Percentiles rank a stretch among this genome's conserved stretches.
phyloP scores from a whole-genome alignment of 441 rosid genomes.

The Kokia cookei region DNA sequence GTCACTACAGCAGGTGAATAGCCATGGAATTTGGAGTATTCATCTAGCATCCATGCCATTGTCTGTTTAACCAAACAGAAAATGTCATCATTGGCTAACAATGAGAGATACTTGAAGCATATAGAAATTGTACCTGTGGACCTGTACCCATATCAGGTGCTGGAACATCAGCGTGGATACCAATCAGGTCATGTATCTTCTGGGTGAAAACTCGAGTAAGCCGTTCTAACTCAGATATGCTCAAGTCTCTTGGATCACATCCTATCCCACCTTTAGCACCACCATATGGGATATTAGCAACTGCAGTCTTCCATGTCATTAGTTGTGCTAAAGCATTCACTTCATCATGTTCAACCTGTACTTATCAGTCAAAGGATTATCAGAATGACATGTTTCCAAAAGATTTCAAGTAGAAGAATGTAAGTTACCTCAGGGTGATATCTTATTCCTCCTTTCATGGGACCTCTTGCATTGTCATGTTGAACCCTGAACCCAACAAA shows the following conservation, averaged over 20 bases:
- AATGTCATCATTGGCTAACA: background rate
- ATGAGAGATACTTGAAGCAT: background rate
- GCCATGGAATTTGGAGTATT: conserved; percentile 67
- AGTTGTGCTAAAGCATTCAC: conserved; percentile 69
- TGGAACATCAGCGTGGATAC: conserved; percentile 64
- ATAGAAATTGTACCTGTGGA: conserved; percentile 38
- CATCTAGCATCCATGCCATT: conserved; percentile 76
- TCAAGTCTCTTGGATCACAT: conserved; percentile 44
- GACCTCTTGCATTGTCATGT: conserved; percentile 73
- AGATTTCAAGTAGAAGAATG: background rate
- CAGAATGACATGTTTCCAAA: background rate
- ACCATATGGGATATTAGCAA: conserved; percentile 63
- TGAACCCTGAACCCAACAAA: conserved; percentile 66
- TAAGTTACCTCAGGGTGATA: conserved; percentile 55
- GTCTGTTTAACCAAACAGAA: conserved; percentile 29
- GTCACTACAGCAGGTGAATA: conserved; percentile 65
- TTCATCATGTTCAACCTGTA: conserved; percentile 64
- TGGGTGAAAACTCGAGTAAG: conserved; percentile 67
- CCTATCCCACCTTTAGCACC: conserved; percentile 79
- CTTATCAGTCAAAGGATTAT: background rate
- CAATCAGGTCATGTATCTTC: conserved; percentile 60
- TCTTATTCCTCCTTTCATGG: conserved; percentile 78
- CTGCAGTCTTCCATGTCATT: conserved; percentile 79
- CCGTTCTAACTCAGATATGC: conserved; percentile 52
- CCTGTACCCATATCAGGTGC: conserved; percentile 83